Evolutionary conservation across 441 rosid genomes (phyloP).

Genomic region (Macaranga tanarius): DNA sequence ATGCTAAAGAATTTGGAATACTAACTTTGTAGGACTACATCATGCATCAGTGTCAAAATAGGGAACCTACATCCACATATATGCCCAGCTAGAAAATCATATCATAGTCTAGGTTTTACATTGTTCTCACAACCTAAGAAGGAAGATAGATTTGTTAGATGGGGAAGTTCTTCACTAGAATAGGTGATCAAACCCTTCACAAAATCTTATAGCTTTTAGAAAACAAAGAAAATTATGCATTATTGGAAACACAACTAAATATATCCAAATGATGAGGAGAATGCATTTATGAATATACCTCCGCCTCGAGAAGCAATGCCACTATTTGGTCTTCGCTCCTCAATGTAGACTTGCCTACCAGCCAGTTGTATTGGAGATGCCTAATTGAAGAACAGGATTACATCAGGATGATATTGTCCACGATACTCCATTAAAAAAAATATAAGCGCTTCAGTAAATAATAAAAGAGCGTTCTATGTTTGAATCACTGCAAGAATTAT

Average conservation of each 20-base stretch:
- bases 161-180: neutral
- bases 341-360: slow-evolving; percentile 86
- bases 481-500: neutral
- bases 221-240: neutral
- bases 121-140: neutral
- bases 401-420: neutral
- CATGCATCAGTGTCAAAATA: neutral
- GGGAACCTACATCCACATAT: neutral
- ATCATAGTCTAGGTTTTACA: neutral
- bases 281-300: slow-evolving; percentile 48
- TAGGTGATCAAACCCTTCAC: neutral
- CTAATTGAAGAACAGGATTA: slow-evolving; percentile 35
- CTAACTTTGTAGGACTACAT: neutral
- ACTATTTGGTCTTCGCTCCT: slow-evolving; percentile 93
- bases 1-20: neutral
- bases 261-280: neutral
- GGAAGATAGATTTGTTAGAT: neutral
- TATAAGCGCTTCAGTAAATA: neutral
- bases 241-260: neutral
- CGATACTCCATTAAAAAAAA: neutral
- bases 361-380: slow-evolving; percentile 91
- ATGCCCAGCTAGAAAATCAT: neutral
- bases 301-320: slow-evolving; percentile 80
- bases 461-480: neutral
- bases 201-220: neutral